Conservation (phyloP, 352 stramenopile species). For the Globisporangium nodosum region DNA sequence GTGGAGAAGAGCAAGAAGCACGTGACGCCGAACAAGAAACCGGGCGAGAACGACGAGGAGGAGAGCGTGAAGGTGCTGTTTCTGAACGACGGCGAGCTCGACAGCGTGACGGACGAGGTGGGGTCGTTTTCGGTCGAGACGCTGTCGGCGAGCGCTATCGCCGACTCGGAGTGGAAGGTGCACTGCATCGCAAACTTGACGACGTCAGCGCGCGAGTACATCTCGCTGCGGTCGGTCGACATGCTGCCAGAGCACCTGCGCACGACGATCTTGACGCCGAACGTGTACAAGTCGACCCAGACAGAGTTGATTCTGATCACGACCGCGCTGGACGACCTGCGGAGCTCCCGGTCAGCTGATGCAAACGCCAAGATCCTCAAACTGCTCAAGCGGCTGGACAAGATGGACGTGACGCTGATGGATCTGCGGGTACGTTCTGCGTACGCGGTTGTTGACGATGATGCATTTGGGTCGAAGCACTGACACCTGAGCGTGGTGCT, state of each 20-base stretch:
- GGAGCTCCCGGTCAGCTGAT: constrained; percentile 22
- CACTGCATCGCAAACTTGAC: constrained; percentile 73
- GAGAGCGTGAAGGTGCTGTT: constrained; percentile 73
- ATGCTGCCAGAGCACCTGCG: constrained; percentile 79
- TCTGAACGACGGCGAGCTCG: constrained; percentile 73
- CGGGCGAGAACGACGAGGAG: constrained; percentile 43
- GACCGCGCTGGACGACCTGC: constrained; percentile 52
- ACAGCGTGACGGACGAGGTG: constrained; percentile 58
- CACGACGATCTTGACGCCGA: constrained; percentile 71
- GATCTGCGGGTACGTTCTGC: constrained; percentile 57
- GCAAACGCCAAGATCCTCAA: constrained; percentile 41
- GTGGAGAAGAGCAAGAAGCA: constrained; percentile 56
- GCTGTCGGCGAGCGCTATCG: constrained; percentile 55
- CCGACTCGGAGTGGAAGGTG: constrained; percentile 73
- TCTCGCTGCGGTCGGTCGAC: constrained; percentile 76
- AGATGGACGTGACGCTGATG: constrained; percentile 70
- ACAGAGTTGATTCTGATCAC: constrained; percentile 67
- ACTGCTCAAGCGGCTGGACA: constrained; percentile 58
- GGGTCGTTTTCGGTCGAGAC: constrained; percentile 57
- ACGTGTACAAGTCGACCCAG: constrained; percentile 76
- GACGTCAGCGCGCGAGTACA: constrained; percentile 76
- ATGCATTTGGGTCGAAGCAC: constrained; percentile 6
- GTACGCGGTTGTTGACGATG: neutral
- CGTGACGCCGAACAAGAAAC: constrained; percentile 28
- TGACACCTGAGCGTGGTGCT: neutral